phyloP scores from a whole-genome alignment of 352 stramenopile species.

The Phytopythium delawarense region DNA sequence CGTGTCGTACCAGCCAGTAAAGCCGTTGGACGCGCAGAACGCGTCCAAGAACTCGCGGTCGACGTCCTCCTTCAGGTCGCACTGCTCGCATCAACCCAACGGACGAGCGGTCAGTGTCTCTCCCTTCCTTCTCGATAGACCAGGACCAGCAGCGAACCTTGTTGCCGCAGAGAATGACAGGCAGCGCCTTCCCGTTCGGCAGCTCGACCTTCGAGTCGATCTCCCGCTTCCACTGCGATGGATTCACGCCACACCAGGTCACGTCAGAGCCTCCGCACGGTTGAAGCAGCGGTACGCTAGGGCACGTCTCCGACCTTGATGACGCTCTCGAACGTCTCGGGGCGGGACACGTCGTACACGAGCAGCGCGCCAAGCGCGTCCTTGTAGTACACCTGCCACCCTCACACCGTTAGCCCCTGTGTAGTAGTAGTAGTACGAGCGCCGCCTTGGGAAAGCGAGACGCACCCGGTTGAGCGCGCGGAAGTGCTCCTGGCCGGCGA shows the following conservation, averaged over 20 bases:
- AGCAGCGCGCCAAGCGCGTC: slow-evolving; percentile 88
- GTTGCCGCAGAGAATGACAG: slow-evolving; percentile 91
- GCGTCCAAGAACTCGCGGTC: slow-evolving; percentile 77
- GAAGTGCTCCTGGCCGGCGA: slow-evolving; percentile 93
- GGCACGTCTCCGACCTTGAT: slow-evolving; percentile 42
- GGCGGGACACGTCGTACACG: slow-evolving; percentile 92
- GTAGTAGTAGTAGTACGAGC: too few relatives aligned
- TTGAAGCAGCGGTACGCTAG: neutral
- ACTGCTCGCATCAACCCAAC: slow-evolving; percentile 25
- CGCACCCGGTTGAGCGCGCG: slow-evolving; percentile 85
- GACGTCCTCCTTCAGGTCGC: slow-evolving; percentile 79
- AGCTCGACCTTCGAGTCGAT: slow-evolving; percentile 92
- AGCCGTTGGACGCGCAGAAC: slow-evolving; percentile 89
- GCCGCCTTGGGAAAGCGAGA: neutral
- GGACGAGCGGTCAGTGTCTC: neutral
- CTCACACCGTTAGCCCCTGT: neutral
- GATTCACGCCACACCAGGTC: neutral
- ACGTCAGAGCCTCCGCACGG: neutral
- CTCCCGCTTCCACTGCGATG: slow-evolving; percentile 89
- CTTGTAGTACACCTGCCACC: slow-evolving; percentile 88
- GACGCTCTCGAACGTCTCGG: slow-evolving; percentile 89
- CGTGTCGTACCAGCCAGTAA: slow-evolving; percentile 91
- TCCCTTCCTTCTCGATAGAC: neutral
- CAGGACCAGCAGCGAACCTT: slow-evolving; percentile 50
- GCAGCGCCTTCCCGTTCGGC: slow-evolving; percentile 87